Conservation (phyloP, 345 rosid species). For the Stellera chamaejasme region DNA sequence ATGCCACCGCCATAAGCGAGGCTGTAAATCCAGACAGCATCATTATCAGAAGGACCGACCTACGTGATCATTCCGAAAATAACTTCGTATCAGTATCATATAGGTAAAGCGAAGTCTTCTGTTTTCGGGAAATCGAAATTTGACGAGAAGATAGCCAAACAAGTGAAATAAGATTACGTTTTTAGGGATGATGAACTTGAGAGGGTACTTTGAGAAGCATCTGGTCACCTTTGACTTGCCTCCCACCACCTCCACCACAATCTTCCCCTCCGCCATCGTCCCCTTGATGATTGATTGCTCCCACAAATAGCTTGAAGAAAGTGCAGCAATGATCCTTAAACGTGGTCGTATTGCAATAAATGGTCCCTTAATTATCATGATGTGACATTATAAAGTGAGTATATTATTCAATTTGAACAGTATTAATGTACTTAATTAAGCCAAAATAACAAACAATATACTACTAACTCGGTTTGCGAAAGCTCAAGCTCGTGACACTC, state of each 20-base stretch:
- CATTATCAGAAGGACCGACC: conserved; percentile 67
- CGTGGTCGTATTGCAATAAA: too few relatives aligned
- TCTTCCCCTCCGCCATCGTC: conserved; percentile 47
- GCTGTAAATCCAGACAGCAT: conserved; percentile 83
- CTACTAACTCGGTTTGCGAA: too few relatives aligned
- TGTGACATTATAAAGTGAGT: too few relatives aligned
- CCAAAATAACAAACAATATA: too few relatives aligned
- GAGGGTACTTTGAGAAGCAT: conserved; percentile 83
- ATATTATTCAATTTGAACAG: too few relatives aligned
- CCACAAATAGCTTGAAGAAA: too few relatives aligned
- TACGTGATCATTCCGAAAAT: conserved; percentile 17
- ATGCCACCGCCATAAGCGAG: conserved; percentile 94
- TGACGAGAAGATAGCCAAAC: neutral
- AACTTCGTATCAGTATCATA: neutral
- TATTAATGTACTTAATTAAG: too few relatives aligned
- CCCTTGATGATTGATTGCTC: too few relatives aligned
- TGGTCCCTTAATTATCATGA: too few relatives aligned
- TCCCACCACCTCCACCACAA: conserved; percentile 56
- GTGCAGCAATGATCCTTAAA: too few relatives aligned
- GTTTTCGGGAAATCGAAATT: too few relatives aligned
- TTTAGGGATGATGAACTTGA: conserved; percentile 72
- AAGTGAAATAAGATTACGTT: conserved; percentile 33
- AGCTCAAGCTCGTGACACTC: too few relatives aligned
- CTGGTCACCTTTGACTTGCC: conserved; percentile 68
- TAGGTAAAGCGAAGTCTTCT: neutral